Conservation (phyloP, 805 yeast genomes). For the Lipomyces yamanashiensis region DNA sequence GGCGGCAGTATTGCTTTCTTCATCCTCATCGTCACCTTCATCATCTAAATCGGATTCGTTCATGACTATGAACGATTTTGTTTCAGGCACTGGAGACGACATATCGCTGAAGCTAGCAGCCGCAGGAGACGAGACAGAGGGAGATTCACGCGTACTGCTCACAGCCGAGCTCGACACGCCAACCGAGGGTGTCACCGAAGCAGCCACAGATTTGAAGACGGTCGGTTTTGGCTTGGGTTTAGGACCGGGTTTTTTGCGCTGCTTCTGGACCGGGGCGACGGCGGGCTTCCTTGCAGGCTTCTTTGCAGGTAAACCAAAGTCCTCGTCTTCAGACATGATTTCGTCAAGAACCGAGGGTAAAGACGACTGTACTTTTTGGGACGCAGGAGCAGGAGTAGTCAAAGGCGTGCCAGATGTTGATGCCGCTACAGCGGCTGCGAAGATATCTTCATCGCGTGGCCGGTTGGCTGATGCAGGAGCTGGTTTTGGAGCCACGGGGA, state of each 20-base stretch:
- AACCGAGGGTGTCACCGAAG: not conserved
- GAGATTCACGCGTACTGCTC: not conserved
- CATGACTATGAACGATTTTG: not conserved
- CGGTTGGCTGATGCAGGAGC: constrained; percentile 2
- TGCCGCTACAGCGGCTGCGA: constrained; percentile 28
- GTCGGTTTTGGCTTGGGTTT: not conserved
- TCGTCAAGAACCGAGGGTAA: constrained; percentile 32
- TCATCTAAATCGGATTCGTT: constrained; percentile 11
- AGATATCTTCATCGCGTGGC: constrained; percentile 29
- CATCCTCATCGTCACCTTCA: constrained; percentile 15
- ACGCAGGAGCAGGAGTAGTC: not conserved
- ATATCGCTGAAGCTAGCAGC: not conserved
- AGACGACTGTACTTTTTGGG: constrained; percentile 4
- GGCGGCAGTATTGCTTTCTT: not conserved
- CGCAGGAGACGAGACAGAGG: constrained; percentile 7
- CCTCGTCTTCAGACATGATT: constrained; percentile 33
- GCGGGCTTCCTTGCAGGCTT: constrained; percentile 8
- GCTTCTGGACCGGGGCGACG: not conserved
- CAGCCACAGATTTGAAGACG: not conserved
- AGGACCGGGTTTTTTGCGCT: not conserved
- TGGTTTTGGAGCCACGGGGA: not conserved
- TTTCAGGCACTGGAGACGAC: constrained; percentile 1
- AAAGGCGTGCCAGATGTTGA: not conserved
- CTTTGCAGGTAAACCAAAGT: not conserved
- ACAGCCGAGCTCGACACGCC: not conserved